Percentiles rank a stretch among this genome's conserved stretches.
Conservation (phyloP, 2,329 filamentous ascomycete genomes). For the Sporothrix mexicana region DNA sequence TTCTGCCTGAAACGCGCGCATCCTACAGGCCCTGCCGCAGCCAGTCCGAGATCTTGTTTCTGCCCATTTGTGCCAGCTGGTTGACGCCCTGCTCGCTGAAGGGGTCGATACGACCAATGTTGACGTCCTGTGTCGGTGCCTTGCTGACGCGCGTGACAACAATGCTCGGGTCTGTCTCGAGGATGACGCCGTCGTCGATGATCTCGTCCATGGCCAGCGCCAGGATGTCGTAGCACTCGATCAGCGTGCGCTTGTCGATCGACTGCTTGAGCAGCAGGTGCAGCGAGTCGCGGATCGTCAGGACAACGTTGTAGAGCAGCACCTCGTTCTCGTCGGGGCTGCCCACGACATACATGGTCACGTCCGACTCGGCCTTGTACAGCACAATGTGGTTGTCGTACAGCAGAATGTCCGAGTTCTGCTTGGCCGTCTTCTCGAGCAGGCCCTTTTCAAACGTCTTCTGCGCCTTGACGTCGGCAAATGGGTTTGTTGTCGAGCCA, state of each 20-base stretch:
- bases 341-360: constrained; percentile 92
- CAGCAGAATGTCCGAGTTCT: constrained; percentile 92
- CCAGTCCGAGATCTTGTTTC: constrained; percentile 88
- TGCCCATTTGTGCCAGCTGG: constrained; percentile 92
- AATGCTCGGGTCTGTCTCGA: constrained; percentile 95
- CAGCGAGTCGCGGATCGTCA: constrained; percentile 87
- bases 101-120: constrained; percentile 87
- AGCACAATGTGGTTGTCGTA: constrained; percentile 97
- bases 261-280: constrained; percentile 96
- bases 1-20: constrained; percentile 9
- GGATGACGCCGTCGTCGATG: constrained; percentile 91
- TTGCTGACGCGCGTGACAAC: constrained; percentile 91
- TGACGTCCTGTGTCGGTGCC: constrained; percentile 88
- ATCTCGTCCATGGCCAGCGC: constrained; percentile 95
- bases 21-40: constrained; percentile 78
- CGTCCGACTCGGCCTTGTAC: constrained; percentile 97
- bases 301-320: constrained; percentile 89
- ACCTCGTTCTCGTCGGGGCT: constrained; percentile 95
- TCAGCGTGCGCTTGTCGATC: constrained; percentile 94
- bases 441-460: constrained; percentile 97
- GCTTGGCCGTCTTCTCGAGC: constrained; percentile 92
- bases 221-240: constrained; percentile 98
- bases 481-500: constrained; percentile 58
- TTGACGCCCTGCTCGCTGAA: constrained; percentile 93
- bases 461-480: constrained; percentile 88